Conservation (phyloP, 371 early-diverging fungal genomes). For the Mortierella sp. region DNA sequence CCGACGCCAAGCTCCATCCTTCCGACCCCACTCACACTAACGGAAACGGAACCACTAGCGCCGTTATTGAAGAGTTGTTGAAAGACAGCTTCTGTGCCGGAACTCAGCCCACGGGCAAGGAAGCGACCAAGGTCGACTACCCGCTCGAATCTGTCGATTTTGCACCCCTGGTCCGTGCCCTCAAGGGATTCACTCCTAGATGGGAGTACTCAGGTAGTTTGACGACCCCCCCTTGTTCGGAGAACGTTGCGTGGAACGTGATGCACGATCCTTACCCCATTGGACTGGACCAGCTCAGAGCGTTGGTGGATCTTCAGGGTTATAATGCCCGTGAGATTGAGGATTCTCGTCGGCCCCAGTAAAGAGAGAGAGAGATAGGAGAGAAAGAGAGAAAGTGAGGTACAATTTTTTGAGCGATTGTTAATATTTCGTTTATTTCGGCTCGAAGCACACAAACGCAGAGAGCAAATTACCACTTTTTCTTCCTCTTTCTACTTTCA, state of each 20-base stretch:
- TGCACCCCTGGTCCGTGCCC: constrained; percentile 14
- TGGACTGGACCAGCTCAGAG: constrained; percentile 26
- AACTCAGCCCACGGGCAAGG: background rate
- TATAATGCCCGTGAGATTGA: constrained; percentile 46
- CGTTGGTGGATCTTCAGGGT: constrained; percentile 25
- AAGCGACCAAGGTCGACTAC: background rate
- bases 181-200: background rate
- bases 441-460: no score
- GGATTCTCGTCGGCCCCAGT: constrained; percentile 2
- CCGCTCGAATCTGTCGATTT: constrained; percentile 18
- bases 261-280: constrained; percentile 36
- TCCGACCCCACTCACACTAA: no score
- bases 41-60: background rate
- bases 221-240: constrained; percentile 64
- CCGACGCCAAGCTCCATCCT: no score
- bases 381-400: no score
- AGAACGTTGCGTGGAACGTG: constrained; percentile 59
- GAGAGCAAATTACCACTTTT: no score
- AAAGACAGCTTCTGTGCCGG: background rate
- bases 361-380: background rate
- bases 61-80: background rate
- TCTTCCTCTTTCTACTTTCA: no score
- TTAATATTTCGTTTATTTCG: no score
- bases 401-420: no score
- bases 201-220: constrained; percentile 58